These are phyloP conservation scores for Hypoxylon rubiginosum DNA, from an alignment of 2,329 filamentous ascomycete genomes.

Conservation along the genomic window DNA sequence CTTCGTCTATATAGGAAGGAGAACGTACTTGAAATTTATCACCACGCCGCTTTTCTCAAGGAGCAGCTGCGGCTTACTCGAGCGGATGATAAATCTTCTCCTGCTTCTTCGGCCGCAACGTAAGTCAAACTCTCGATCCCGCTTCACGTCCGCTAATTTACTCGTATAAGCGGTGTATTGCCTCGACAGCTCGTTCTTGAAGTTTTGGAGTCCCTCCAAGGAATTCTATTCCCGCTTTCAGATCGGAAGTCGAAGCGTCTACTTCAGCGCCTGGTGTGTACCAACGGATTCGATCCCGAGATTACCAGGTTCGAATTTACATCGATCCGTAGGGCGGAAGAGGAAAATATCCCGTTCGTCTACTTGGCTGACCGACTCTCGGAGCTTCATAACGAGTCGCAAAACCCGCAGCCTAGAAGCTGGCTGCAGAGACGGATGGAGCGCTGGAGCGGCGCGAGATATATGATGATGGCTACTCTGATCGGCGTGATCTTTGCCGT, in stretches of 20 bases:
- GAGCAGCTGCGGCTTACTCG: neutral
- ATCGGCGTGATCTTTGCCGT: neutral
- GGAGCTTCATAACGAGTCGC: neutral
- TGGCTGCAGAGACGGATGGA: constrained; percentile 1
- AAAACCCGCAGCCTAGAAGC: neutral
- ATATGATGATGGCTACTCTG: neutral
- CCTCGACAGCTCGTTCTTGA: neutral
- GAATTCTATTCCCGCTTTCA: neutral
- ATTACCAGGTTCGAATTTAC: neutral
- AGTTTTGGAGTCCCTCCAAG: neutral
- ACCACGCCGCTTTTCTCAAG: neutral
- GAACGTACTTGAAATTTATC: constrained; percentile 1
- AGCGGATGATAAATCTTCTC: neutral
- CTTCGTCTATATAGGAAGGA: neutral
- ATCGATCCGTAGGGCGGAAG: neutral
- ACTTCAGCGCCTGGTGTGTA: neutral
- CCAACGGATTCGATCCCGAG: constrained; percentile 1
- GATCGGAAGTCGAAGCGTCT: neutral
- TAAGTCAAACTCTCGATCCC: neutral
- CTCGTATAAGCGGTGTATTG: neutral
- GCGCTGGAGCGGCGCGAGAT: neutral
- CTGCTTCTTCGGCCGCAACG: neutral
- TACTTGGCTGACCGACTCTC: neutral
- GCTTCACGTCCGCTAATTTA: neutral
- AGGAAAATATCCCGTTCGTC: neutral